phyloP scores from a whole-genome alignment of 1,284 basidiomycete species.

The Austroboletus novae-zelandiae region DNA sequence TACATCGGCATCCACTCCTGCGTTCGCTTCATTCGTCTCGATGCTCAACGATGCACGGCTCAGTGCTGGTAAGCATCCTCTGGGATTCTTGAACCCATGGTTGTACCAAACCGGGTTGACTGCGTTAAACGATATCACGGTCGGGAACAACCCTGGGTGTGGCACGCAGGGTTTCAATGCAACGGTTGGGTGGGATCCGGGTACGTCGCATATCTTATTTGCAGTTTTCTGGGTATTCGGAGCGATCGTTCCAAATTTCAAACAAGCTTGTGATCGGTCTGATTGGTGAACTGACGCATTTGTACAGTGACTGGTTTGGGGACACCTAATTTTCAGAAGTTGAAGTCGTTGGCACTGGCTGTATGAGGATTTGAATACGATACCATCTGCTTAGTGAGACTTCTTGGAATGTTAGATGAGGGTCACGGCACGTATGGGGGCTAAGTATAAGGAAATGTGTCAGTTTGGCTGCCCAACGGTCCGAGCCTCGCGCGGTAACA shows the following conservation, averaged over 20 bases:
- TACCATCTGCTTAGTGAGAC: too few relatives aligned
- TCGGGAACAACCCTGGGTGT: slow-evolving; percentile 56
- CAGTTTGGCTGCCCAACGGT: too few relatives aligned
- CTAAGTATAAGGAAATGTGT: too few relatives aligned
- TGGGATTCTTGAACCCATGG: slow-evolving; percentile 64
- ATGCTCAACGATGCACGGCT: slow-evolving; percentile 64
- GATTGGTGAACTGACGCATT: not conserved
- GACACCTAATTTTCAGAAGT: slow-evolving; percentile 41
- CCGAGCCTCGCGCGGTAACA: too few relatives aligned
- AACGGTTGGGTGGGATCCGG: slow-evolving; percentile 47
- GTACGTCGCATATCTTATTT: slow-evolving; percentile 5
- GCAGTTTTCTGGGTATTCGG: not conserved
- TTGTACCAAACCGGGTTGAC: slow-evolving; percentile 42
- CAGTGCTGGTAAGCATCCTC: slow-evolving; percentile 37
- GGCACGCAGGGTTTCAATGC: slow-evolving; percentile 52
- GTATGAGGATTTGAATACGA: too few relatives aligned
- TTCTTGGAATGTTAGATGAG: too few relatives aligned
- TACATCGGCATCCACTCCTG: slow-evolving; percentile 44
- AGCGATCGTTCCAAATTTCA: too few relatives aligned
- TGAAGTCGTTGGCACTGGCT: slow-evolving; percentile 19
- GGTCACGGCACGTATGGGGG: too few relatives aligned
- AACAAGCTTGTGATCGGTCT: not conserved
- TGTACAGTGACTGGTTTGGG: slow-evolving; percentile 45
- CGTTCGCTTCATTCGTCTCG: slow-evolving; percentile 40
- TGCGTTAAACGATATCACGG: slow-evolving; percentile 50